Conservation (phyloP, 768 basidiomycete species). For the Suillus variegatus region DNA sequence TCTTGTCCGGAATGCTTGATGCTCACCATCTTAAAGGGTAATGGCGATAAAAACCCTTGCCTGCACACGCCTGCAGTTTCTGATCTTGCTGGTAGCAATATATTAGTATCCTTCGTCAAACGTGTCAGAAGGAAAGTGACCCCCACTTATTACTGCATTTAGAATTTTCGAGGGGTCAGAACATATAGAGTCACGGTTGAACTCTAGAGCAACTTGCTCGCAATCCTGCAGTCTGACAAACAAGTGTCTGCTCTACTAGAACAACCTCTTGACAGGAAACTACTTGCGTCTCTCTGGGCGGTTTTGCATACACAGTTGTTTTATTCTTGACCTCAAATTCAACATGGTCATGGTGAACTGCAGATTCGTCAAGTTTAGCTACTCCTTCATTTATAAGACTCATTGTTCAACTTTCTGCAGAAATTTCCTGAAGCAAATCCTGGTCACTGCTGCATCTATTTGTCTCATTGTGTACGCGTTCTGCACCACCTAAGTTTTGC, state of each 20-base stretch:
- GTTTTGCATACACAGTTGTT: neutral
- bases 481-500: neutral
- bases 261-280: neutral
- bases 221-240: neutral
- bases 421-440: neutral
- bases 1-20: neutral
- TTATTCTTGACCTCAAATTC: neutral
- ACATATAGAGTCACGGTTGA: neutral
- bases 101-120: neutral
- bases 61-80: neutral
- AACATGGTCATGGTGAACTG: too few species aligned
- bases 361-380: neutral
- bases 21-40: constrained; percentile 3
- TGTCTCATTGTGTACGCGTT: neutral
- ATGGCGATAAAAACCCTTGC: neutral
- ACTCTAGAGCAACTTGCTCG: neutral
- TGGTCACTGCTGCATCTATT: neutral
- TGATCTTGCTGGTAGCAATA: neutral
- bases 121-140: neutral
- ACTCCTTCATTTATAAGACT: neutral
- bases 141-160: neutral
- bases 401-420: neutral
- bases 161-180: neutral
- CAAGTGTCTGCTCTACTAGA: neutral
- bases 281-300: neutral